Percentiles rank a stretch among this genome's conserved stretches.
phyloP scores from a whole-genome alignment of 179 eudicot species.

The Corrigiola litoralis region DNA sequence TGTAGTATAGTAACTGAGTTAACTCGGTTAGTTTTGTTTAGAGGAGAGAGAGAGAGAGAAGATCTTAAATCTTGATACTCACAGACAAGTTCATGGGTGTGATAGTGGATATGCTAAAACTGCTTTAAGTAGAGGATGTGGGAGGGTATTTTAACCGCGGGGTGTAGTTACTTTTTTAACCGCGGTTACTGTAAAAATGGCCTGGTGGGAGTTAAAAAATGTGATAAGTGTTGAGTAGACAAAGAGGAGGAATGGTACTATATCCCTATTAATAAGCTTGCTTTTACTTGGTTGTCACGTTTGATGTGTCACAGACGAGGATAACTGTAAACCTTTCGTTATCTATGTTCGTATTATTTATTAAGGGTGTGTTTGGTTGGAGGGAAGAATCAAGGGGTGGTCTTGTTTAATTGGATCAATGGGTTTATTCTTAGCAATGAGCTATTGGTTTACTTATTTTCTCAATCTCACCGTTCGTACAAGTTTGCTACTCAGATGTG shows the following conservation, averaged over 20 bases:
- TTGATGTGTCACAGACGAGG: not conserved
- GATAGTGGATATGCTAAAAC: conserved; percentile 1
- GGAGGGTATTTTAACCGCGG: conserved; percentile 3
- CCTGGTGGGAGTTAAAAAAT: not conserved
- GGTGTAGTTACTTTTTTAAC: conserved; percentile 6
- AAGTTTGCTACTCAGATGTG: not conserved
- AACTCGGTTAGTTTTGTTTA: not conserved
- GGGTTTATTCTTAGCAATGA: not conserved
- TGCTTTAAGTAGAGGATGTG: conserved; percentile 22
- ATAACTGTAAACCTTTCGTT: not conserved
- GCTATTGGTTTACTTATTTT: not conserved
- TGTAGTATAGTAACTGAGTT: not conserved
- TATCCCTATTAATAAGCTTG: not conserved
- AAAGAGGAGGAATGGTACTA: not conserved
- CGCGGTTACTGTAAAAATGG: not conserved
- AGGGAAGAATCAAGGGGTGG: not conserved
- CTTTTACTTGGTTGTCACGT: not conserved
- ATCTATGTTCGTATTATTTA: not conserved
- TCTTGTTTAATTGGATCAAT: not conserved
- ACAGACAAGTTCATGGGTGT: conserved; percentile 3
- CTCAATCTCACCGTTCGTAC: conserved; percentile 16
- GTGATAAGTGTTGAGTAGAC: no score
- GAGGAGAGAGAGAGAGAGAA: not conserved
- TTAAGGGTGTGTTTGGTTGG: conserved; percentile 3
- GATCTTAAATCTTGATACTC: not conserved